Evolutionary conservation across 2,329 filamentous ascomycete genomes (phyloP).

Genomic region (Teratosphaeria viscida): DNA sequence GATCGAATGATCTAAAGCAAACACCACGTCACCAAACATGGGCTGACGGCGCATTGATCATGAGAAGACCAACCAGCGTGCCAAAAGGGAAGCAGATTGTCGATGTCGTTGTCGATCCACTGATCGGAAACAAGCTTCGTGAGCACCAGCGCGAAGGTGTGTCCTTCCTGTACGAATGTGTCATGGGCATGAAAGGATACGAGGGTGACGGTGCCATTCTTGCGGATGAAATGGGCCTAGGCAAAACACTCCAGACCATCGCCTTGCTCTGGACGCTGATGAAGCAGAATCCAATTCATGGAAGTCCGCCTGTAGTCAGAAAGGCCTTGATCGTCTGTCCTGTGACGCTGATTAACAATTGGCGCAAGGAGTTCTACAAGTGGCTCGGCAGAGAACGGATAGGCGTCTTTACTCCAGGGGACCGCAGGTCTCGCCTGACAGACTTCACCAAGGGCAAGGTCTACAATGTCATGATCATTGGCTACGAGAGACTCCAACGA

Average conservation of each 20-base stretch:
- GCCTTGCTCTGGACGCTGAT: constrained; percentile 60
- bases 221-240: constrained; percentile 66
- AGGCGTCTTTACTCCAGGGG: constrained; percentile 56
- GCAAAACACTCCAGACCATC: constrained; percentile 65
- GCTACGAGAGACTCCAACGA: constrained; percentile 58
- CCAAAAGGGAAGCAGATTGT: constrained; percentile 56
- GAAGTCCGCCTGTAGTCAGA: constrained; percentile 49
- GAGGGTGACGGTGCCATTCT: constrained; percentile 60
- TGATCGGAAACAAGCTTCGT: constrained; percentile 51
- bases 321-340: constrained; percentile 66
- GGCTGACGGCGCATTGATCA: constrained; percentile 51
- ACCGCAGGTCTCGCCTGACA: constrained; percentile 49
- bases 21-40: constrained; percentile 56
- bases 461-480: constrained; percentile 63
- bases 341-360: constrained; percentile 61
- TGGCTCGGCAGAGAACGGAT: constrained; percentile 63
- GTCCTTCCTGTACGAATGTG: constrained; percentile 62
- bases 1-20: constrained; percentile 40
- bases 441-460: constrained; percentile 59
- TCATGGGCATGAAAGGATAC: constrained; percentile 60
- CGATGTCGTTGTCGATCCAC: constrained; percentile 62
- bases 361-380: constrained; percentile 62
- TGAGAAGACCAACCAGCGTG: constrained; percentile 49
- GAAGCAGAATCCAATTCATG: constrained; percentile 59
- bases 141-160: constrained; percentile 61